Percentiles rank a stretch among this genome's conserved stretches.
Conservation (phyloP, 2,329 filamentous ascomycete genomes). For the Aureobasidium sp. region DNA sequence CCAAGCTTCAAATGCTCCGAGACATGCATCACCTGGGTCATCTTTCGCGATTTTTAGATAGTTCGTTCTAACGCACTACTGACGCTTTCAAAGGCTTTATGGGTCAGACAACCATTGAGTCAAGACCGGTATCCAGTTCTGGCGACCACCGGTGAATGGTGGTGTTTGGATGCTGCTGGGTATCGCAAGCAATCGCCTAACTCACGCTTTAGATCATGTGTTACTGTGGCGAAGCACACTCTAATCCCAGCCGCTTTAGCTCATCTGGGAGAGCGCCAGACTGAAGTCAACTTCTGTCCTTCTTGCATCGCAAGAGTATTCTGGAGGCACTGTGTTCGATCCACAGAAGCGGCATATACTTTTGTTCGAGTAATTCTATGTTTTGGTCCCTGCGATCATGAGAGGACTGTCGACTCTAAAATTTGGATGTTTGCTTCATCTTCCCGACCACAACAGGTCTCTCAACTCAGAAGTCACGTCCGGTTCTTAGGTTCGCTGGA, state of each 20-base stretch:
- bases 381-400: not conserved
- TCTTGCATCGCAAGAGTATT: not conserved
- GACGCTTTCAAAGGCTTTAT: not conserved
- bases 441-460: not conserved
- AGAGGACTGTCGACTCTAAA: no score
- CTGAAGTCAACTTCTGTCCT: slow-evolving; percentile 11
- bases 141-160: no score
- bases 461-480: not conserved
- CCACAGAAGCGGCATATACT: slow-evolving; percentile 10
- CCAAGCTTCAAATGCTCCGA: not conserved
- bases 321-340: slow-evolving; percentile 14
- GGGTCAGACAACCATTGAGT: no score
- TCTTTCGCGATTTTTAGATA: not conserved
- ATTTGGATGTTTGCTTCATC: not conserved
- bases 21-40: not conserved
- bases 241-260: slow-evolving; percentile 6
- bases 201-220: no score
- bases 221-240: no score
- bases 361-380: not conserved
- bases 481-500: not conserved
- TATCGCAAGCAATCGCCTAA: no score
- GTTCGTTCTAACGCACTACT: no score
- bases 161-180: no score
- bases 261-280: slow-evolving; percentile 14
- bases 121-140: no score